Conservation (phyloP, 2,329 filamentous ascomycete genomes). For the Colletotrichum limetticola region DNA sequence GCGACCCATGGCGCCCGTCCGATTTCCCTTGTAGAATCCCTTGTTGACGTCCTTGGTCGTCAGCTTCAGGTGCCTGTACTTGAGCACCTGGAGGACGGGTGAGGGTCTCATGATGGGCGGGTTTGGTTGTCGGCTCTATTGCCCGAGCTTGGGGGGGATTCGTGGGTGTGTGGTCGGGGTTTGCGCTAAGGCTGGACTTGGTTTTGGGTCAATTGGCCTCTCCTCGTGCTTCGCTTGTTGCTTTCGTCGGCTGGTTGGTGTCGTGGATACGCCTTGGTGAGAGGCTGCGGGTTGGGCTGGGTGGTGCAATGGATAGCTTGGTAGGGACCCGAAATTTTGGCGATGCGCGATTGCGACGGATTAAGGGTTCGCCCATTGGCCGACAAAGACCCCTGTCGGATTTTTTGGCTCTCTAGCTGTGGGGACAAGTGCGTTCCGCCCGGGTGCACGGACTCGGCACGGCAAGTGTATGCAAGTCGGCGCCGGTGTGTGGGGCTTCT, state of each 20-base stretch:
- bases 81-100: constrained; percentile 71
- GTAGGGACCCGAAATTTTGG: constrained; percentile 33
- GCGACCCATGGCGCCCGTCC: constrained; percentile 85
- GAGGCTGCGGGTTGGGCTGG: not conserved
- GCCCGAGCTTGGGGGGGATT: not conserved
- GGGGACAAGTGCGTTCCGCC: not conserved
- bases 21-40: constrained; percentile 97
- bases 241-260: not conserved
- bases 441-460: too few species aligned
- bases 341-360: constrained; percentile 27
- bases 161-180: not conserved
- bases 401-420: not conserved
- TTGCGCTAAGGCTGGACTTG: not conserved
- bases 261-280: not conserved
- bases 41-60: constrained; percentile 94
- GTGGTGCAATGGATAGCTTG: not conserved
- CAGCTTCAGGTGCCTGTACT: constrained; percentile 79
- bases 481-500: not conserved
- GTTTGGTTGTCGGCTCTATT: not conserved
- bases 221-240: not conserved
- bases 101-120: constrained; percentile 72
- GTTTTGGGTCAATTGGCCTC: not conserved
- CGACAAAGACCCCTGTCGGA: not conserved
- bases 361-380: constrained; percentile 24
- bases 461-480: not conserved